These are phyloP conservation scores for Cercospora nicotianae DNA, from an alignment of 2,329 filamentous ascomycete species.

Conservation along the genomic window DNA sequence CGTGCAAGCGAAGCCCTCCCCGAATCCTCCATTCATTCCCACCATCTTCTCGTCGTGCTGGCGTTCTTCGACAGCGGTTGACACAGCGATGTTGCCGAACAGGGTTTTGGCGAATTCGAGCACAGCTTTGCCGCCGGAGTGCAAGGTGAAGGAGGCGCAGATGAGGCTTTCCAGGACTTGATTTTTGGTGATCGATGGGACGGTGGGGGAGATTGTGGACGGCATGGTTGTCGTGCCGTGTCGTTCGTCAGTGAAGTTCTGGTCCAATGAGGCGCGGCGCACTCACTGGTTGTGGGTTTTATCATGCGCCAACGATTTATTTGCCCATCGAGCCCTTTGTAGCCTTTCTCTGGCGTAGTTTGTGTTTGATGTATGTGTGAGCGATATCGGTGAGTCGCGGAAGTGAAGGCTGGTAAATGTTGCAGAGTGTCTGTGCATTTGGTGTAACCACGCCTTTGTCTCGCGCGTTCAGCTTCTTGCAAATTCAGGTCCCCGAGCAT, in stretches of 20 bases:
- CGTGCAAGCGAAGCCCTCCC: conserved; percentile 17
- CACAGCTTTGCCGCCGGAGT: conserved; percentile 21
- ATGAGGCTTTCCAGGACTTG: conserved; percentile 16
- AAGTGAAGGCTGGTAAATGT: background rate
- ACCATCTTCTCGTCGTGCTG: conserved; percentile 19
- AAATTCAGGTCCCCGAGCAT: no score
- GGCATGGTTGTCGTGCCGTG: conserved; percentile 8
- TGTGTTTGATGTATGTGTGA: background rate
- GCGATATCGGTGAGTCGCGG: background rate
- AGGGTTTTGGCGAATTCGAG: conserved; percentile 17
- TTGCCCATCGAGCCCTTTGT: background rate
- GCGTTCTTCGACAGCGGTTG: conserved; percentile 12
- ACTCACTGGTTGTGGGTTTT: background rate
- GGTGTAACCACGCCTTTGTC: background rate
- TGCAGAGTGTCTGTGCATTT: background rate
- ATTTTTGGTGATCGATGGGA: conserved; percentile 8
- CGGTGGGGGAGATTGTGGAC: conserved; percentile 8
- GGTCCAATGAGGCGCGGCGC: background rate
- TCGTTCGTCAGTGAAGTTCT: background rate
- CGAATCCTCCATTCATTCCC: conserved; percentile 19
- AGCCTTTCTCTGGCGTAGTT: background rate
- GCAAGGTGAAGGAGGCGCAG: conserved; percentile 12
- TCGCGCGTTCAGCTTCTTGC: background rate
- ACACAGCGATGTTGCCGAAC: conserved; percentile 11
- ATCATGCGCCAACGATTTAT: background rate